phyloP scores from a whole-genome alignment of 2,329 filamentous ascomycete species.

The Grosmannia penicillata region DNA sequence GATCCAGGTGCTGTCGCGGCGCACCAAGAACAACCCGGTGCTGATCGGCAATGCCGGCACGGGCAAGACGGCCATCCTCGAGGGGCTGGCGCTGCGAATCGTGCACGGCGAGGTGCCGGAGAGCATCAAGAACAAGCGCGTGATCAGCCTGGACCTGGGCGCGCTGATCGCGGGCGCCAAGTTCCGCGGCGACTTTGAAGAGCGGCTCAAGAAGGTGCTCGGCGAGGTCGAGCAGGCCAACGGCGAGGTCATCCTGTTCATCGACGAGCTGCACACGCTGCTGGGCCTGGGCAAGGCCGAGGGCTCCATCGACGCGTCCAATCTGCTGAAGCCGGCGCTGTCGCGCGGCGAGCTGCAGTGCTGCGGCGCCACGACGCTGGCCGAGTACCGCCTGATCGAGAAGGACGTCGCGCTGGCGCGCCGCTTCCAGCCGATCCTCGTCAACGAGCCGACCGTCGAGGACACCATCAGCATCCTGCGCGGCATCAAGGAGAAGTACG shows the following conservation, averaged over 20 bases:
- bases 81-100: conserved; percentile 81
- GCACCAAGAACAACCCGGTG: conserved; percentile 93
- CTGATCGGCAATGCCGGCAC: conserved; percentile 85
- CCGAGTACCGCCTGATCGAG: conserved; percentile 85
- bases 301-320: conserved; percentile 91
- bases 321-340: conserved; percentile 85
- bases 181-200: conserved; percentile 91
- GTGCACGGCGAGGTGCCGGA: conserved; percentile 88
- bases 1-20: conserved; percentile 80
- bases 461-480: conserved; percentile 92
- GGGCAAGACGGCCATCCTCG: conserved; percentile 85
- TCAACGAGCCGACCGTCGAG: conserved; percentile 81
- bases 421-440: conserved; percentile 84
- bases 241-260: conserved; percentile 83
- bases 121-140: conserved; percentile 86
- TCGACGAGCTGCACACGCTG: conserved; percentile 86
- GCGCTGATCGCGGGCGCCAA: conserved; percentile 92
- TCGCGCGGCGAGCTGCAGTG: conserved; percentile 87
- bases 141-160: conserved; percentile 77
- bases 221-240: conserved; percentile 83
- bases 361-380: conserved; percentile 85
- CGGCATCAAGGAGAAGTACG: conserved; percentile 95
- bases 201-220: conserved; percentile 77
- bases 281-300: conserved; percentile 89
- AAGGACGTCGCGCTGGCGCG: conserved; percentile 89